Percentiles rank a stretch among this genome's conserved stretches.
These are phyloP conservation scores for Citrullus colocynthis DNA, from an alignment of 306 rosid species.

Conservation along the genomic window DNA sequence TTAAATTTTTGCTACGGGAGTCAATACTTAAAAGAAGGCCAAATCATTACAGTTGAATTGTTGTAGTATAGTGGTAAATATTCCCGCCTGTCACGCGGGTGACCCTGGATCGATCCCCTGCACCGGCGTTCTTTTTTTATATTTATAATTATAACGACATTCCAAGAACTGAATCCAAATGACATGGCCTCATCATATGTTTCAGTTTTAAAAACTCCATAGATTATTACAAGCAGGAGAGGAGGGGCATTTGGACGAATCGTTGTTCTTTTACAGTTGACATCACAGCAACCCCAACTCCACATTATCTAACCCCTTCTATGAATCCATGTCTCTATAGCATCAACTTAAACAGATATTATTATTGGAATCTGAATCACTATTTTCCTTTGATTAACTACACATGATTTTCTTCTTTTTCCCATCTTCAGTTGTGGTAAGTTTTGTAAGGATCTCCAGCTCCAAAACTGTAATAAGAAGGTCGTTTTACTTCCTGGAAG, in stretches of 20 bases:
- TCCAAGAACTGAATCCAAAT: neutral
- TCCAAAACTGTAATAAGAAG: neutral
- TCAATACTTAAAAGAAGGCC: no score
- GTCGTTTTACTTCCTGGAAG: neutral
- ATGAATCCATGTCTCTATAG: neutral
- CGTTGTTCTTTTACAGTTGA: slow-evolving; percentile 39
- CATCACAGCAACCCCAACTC: slow-evolving; percentile 84
- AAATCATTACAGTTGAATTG: no score
- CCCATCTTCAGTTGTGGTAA: neutral
- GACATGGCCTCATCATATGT: neutral
- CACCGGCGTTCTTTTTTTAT: slow-evolving; percentile 5
- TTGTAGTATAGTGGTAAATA: slow-evolving; percentile 20
- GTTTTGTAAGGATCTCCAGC: neutral
- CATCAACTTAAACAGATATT: neutral
- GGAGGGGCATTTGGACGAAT: slow-evolving; percentile 59
- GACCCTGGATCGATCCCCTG: slow-evolving; percentile 39
- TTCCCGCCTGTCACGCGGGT: slow-evolving; percentile 35
- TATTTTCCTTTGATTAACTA: neutral
- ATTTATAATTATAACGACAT: neutral
- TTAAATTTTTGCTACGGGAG: no score
- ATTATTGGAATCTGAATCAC: neutral
- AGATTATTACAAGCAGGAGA: slow-evolving; percentile 13
- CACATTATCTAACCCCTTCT: slow-evolving; percentile 17
- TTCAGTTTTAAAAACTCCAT: neutral
- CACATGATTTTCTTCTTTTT: neutral